Base-by-base conservation (phyloP, 768 basidiomycete species). In the Boletus vinaceobasis region DNA sequence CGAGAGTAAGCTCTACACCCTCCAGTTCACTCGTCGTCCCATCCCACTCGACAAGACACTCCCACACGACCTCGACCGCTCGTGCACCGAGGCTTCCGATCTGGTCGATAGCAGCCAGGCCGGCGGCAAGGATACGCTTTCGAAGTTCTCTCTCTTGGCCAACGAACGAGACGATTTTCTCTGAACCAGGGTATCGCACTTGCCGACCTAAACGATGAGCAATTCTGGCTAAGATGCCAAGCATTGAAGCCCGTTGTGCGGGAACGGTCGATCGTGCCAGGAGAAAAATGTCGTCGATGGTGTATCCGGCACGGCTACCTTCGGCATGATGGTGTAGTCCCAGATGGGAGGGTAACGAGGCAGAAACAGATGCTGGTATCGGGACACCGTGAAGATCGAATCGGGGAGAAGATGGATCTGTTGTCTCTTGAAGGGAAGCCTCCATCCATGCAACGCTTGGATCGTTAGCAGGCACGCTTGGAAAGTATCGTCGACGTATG, bases 281-380 rank as follows among this genome's bases (percentile, higher is more conserved):
- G 38, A 89, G 73, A 43, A 95, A 86, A 4, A 96, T 77, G 56
- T 96, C 94, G 42, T 91, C 86, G 2, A 96, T 74, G 0, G 91
- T 94, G 71, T 97, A 97, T 0, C 93, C 94, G 0, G 94, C 94
- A 53, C 79, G 83, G 32, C 76, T 72, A 6, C 78, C 76, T 52
- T 90, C 85, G 0, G 93, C 87, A 65, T 96, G 94, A 65, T 97
- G 94, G 70, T 98, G 93, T 4, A 96, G 75, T 5, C 94, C 94
- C 7, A 93, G 79, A 71, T 93, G 86, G 0, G 90, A 87, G 2
- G 93, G 93, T 3, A 96, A 75, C 1, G 75, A 76, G 0, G 76
- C 68, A 3, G 83, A 80, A 3, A 84, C 62, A 3, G 75, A 65
- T 0, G 74, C 55, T 1, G 89, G 76, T n/a, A 96, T 86, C 0